Evolutionary conservation across 192 early-diverging fungal genomes (phyloP), one percentile per base, ranked within the genome.

Genomic region (Piromyces finnis): DNA sequence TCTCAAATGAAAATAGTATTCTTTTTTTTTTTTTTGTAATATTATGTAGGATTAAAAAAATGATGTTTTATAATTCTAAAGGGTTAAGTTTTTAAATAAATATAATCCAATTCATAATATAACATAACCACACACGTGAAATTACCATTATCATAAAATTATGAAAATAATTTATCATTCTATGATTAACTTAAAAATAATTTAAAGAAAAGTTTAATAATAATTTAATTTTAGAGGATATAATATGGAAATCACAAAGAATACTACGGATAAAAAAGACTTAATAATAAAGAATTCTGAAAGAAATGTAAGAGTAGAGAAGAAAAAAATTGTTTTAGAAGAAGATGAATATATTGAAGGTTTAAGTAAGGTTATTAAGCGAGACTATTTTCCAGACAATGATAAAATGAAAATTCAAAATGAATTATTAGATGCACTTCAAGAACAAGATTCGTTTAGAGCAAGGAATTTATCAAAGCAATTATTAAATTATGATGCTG

Each of bases 321-420:
- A 51, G 4, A 22, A 51, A 22, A 51, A 51, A 51, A 51, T 51
- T 51, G 41, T 51, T 51, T 51, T 51, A 51, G 94, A 94, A 77
- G 94, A 95, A 83, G 94, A 95, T 78, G 87, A 85, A 35, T 95
- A 95, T 82, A 89, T 92, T 22, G 89, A 91, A 13, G 89, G 89
- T 16, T 86, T 95, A 36, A 89, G 88, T 78, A 86, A 88, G 35
- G 94, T 95, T 79, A 94, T 95, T 81, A 88, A 94, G 80, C 83
- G 94, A 15, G 94, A 95, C 82, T 95, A 93, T 80, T 95, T 93
- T 78, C 94, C 94, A 9, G 84, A 91, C 78, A 84, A 94, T 27
- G 86, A 89, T 39, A 89, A 87, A 77, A 83, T 92, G 80, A 83
- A 87, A 80, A 78, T 88, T 29, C 87, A 92, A 78, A 86, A 86